Evolutionary conservation across 23 red algal genomes (phyloP).

Genomic region (Gracilariopsis chorda): DNA sequence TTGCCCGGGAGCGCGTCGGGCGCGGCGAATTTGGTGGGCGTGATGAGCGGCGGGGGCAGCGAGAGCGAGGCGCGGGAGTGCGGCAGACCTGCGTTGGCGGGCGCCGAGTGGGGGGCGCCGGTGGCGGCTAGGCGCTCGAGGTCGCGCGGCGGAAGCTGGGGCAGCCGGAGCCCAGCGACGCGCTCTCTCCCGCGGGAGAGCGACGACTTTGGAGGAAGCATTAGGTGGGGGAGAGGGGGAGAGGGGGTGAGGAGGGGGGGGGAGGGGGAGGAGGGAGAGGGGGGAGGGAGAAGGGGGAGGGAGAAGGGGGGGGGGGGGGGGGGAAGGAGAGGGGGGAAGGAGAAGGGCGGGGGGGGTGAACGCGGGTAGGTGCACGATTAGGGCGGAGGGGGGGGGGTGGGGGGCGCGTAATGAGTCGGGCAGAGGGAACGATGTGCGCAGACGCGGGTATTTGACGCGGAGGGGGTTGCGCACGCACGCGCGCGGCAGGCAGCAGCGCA

Average conservation of each 20-base stretch:
- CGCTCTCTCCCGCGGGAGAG: constrained; percentile 3
- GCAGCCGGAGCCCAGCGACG: constrained; percentile 36
- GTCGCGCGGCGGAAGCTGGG: constrained; percentile 41
- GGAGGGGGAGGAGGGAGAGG: background rate
- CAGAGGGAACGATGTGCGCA: too few species aligned
- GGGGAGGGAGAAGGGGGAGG: background rate
- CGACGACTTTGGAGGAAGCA: background rate
- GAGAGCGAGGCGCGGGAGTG: constrained; percentile 20
- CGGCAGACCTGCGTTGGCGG: background rate
- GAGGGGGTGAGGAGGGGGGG: background rate
- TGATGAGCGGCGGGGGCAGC: constrained; percentile 28
- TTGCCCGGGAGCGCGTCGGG: constrained; percentile 5
- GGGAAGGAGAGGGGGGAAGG: background rate
- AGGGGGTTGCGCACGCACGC: too few species aligned
- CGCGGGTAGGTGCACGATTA: background rate
- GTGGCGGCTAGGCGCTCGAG: constrained; percentile 39
- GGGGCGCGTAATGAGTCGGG: too few species aligned
- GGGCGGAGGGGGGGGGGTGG: too few species aligned
- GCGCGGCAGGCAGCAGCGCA: too few species aligned
- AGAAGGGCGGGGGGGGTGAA: background rate
- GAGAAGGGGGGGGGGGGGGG: background rate
- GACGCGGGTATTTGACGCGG: too few species aligned
- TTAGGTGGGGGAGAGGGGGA: background rate
- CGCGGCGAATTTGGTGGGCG: constrained; percentile 33
- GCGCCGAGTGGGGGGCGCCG: background rate